phyloP scores from a whole-genome alignment of 140 eudicot genomes.

The Artemisia princeps region DNA sequence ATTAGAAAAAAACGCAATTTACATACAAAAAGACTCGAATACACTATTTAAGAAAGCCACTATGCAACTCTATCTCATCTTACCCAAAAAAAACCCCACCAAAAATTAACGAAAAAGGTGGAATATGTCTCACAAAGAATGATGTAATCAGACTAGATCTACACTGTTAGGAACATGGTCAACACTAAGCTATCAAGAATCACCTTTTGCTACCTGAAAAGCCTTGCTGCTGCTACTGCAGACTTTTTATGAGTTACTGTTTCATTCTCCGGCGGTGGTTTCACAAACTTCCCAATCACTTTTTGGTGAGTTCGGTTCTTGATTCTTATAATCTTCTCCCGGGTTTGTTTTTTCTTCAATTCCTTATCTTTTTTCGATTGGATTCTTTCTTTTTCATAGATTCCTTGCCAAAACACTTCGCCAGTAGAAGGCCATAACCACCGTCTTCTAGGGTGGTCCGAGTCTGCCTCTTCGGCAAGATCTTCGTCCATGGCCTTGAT shows the following conservation, averaged over 20 bases:
- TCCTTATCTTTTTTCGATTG: constrained; percentile 49
- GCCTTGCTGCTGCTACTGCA: constrained; percentile 24
- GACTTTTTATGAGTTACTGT: constrained; percentile 18
- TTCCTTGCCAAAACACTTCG: constrained; percentile 85
- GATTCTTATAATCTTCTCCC: constrained; percentile 63
- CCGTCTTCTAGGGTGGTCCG: constrained; percentile 35
- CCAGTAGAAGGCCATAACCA: constrained; percentile 96
- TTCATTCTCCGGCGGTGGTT: constrained; percentile 49
- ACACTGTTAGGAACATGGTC: constrained; percentile 20
- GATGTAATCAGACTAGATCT: constrained; percentile 28
- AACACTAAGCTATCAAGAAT: constrained; percentile 11
- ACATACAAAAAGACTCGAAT: constrained; percentile 21
- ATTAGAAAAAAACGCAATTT: constrained; percentile 21
- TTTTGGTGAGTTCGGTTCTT: constrained; percentile 60
- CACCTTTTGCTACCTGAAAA: constrained; percentile 30
- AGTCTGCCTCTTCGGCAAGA: constrained; percentile 77
- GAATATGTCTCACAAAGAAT: constrained; percentile 21
- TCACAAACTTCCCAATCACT: constrained; percentile 66
- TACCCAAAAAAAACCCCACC: constrained; percentile 1
- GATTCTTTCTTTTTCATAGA: constrained; percentile 62
- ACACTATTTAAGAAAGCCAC: constrained; percentile 11
- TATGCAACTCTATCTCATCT: constrained; percentile 20
- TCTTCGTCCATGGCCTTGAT: constrained; percentile 88
- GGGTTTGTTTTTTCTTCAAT: constrained; percentile 50
- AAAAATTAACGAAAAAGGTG: background rate